These are phyloP conservation scores for Alisma plantagoaquatica DNA, from an alignment of 106 monocot genomes.

Conservation along the genomic window DNA sequence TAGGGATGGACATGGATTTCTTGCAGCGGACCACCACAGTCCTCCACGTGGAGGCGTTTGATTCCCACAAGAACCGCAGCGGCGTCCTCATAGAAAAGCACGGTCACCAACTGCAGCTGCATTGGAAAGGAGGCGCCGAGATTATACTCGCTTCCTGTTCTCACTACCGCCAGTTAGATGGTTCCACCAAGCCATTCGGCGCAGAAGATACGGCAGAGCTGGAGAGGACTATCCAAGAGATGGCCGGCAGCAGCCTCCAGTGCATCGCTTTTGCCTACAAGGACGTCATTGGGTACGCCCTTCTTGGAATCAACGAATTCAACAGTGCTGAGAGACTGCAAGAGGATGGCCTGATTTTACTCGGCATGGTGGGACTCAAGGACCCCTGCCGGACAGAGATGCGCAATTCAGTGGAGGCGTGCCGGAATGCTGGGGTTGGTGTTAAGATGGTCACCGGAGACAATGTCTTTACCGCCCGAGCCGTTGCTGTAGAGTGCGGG, in stretches of 20 bases:
- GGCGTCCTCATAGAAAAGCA: not conserved
- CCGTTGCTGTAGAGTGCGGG: conserved; percentile 9
- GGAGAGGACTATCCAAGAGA: conserved; percentile 6
- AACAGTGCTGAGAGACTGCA: not conserved
- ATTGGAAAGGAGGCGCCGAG: conserved; percentile 18
- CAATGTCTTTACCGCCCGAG: conserved; percentile 8
- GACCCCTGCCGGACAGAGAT: conserved; percentile 82
- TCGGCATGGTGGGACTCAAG: conserved; percentile 24
- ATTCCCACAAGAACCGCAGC: conserved; percentile 15
- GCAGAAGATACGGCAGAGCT: not conserved
- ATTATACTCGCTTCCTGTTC: conserved; percentile 9
- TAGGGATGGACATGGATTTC: conserved; percentile 2
- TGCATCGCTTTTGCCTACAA: conserved; percentile 14
- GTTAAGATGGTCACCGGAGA: conserved; percentile 18
- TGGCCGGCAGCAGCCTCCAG: conserved; percentile 6
- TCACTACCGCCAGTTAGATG: not conserved
- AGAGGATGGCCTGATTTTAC: conserved; percentile 9
- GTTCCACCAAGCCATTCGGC: not conserved
- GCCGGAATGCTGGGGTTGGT: conserved; percentile 40
- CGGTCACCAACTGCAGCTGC: not conserved
- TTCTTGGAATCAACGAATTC: too few relatives aligned
- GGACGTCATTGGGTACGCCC: not conserved
- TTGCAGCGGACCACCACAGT: not conserved
- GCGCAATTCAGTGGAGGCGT: conserved; percentile 42
- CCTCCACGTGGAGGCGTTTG: conserved; percentile 6